A percentile compares a stretch with the other conserved stretches of the same genome.
Evolutionary conservation across 2,329 filamentous ascomycete genomes (phyloP).

Genomic region (Trichoderma arundinaceum): DNA sequence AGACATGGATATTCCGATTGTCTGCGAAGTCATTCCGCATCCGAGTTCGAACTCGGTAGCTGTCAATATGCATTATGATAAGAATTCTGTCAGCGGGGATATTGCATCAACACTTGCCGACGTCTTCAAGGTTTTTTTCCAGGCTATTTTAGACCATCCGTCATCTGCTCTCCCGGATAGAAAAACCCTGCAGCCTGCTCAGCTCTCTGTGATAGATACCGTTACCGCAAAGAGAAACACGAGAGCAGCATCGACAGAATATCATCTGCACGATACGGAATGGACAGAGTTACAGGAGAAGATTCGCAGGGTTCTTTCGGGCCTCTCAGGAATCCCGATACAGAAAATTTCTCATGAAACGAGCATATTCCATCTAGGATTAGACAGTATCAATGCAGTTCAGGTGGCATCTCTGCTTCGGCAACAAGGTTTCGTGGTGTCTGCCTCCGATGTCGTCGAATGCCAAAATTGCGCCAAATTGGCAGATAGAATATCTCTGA

Average conservation of each 20-base stretch:
- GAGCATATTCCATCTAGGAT: constrained; percentile 84
- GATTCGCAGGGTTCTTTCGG: constrained; percentile 63
- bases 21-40: constrained; percentile 74
- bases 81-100: constrained; percentile 46
- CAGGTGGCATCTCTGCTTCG: constrained; percentile 76
- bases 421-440: constrained; percentile 61
- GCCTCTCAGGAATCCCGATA: constrained; percentile 59
- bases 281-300: constrained; percentile 60
- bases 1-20: constrained; percentile 75
- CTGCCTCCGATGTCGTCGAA: constrained; percentile 77
- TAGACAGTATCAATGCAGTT: constrained; percentile 87
- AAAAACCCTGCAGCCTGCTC: constrained; percentile 36
- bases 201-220: constrained; percentile 34
- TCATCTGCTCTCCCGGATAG: constrained; percentile 37
- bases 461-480: constrained; percentile 55
- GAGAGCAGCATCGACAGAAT: background rate
- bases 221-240: constrained; percentile 38
- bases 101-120: constrained; percentile 41
- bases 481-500: constrained; percentile 39
- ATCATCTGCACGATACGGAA: constrained; percentile 31
- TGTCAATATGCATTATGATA: constrained; percentile 68
- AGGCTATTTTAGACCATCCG: constrained; percentile 39
- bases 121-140: constrained; percentile 42
- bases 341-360: constrained; percentile 62
- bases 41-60: constrained; percentile 56